These are phyloP conservation scores for Fraxinus quadrangulata DNA, from an alignment of 257 asterid species.

Conservation along the genomic window DNA sequence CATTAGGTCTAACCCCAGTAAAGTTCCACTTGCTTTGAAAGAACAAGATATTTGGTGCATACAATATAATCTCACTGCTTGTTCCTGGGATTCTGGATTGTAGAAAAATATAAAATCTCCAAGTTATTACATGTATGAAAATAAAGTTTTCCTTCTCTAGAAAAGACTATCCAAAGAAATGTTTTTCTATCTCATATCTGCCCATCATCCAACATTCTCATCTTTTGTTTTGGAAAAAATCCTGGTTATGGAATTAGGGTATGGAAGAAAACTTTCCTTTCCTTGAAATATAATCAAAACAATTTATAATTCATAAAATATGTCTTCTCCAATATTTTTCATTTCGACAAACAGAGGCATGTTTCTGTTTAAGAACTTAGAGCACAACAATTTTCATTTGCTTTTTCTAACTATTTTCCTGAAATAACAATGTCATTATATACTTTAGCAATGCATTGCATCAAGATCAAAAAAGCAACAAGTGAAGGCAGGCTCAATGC, in stretches of 20 bases:
- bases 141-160: no score
- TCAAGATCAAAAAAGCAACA: neutral
- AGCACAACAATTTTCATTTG: neutral
- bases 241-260: neutral
- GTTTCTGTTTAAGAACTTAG: neutral
- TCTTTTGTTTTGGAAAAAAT: neutral
- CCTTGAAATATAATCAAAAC: neutral
- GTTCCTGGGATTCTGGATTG: neutral
- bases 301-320: neutral
- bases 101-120: neutral
- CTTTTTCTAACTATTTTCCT: no score
- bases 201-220: neutral
- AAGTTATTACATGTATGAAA: no score
- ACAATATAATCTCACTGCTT: no score
- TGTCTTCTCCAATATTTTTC: neutral
- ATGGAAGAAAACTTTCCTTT: neutral
- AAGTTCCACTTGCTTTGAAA: neutral
- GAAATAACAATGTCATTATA: neutral
- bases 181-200: neutral
- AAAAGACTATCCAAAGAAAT: no score
- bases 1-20: neutral
- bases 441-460: neutral
- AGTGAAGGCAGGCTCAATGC: neutral
- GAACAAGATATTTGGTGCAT: neutral
- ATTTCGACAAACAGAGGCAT: neutral